Evolutionary conservation across 805 yeast species (phyloP), one percentile per base, ranked within the genome.

Genomic region (Spathaspora boniae): DNA sequence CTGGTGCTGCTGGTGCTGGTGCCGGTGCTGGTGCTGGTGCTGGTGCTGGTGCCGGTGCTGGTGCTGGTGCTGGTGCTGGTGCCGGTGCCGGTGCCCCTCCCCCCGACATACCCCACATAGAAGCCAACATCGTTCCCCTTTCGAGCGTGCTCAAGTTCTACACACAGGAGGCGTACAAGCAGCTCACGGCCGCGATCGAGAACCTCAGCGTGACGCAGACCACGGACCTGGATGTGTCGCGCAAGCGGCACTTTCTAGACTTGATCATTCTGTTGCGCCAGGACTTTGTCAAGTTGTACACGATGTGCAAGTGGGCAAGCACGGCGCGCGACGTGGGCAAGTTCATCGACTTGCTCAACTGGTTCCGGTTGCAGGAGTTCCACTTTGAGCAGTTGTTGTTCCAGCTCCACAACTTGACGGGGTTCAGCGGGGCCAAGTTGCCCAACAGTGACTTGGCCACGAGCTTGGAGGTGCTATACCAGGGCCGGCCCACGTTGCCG

Each of bases 361-460:
- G 95, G 93, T 70, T 93, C 26, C 69, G 93, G 42, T 80, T 79
- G 32, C 94, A 87, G 49, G 85, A 86, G 50, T 78, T 74, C 51
- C 73, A 72, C 53, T 89, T 72, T 49, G 82, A 66, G 16, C 60
- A 61, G 40, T 46, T 80, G 62, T 75, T 82, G 14, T 73, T 80
- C 62, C 80, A 83, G 9, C 64, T 88, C 26, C 84, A 80, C 43
- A 69, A 70, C n/a, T 64, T 84, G 16, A 85, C 80, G 44, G 75
- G 78, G 34, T 76, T 82, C n/a, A 75, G 87, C 1, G 85, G 88
- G 19, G 98, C 98, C 0, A 89, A 94, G 51, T 62, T 91, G 35
- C 95, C 96, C 4, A 86, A 87, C 56, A 93, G 96, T 0, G 99
- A 93, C 58, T 57, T 93, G 15, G 72, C 80, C 16, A 89, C 98